These are phyloP conservation scores for Francoa sonchifolia DNA, from an alignment of 441 rosid species.

Conservation along the genomic window DNA sequence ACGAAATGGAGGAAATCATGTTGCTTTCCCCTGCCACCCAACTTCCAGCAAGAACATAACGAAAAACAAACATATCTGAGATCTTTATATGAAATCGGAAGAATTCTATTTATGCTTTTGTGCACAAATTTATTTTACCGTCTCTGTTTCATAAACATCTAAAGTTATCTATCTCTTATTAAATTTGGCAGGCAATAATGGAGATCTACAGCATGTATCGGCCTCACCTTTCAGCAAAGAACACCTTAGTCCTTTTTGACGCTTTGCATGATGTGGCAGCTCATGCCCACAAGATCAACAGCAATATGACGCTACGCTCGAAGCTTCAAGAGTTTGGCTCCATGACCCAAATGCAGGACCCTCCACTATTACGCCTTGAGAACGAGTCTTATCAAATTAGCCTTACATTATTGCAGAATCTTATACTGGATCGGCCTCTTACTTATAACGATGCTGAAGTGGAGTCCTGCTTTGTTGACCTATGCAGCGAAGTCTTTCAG, in stretches of 20 bases:
- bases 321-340: slow-evolving; percentile 82
- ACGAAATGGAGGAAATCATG: too few relatives aligned
- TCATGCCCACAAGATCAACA: slow-evolving; percentile 81
- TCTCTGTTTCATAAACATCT: slow-evolving; percentile 1
- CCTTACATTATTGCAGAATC: slow-evolving; percentile 82
- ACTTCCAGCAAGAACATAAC: too few relatives aligned
- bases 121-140: background rate
- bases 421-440: slow-evolving; percentile 44
- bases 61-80: too few relatives aligned
- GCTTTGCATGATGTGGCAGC: slow-evolving; percentile 75
- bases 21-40: too few relatives aligned
- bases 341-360: slow-evolving; percentile 98
- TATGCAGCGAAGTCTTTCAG: slow-evolving; percentile 65
- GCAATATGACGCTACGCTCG: slow-evolving; percentile 43
- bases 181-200: slow-evolving; percentile 75
- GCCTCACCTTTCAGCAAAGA: slow-evolving; percentile 60
- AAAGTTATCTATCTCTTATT: slow-evolving; percentile 5
- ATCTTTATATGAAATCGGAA: too few relatives aligned
- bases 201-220: slow-evolving; percentile 93
- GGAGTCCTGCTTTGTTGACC: slow-evolving; percentile 58
- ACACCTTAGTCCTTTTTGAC: slow-evolving; percentile 58
- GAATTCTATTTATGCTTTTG: too few relatives aligned
- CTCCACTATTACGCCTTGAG: slow-evolving; percentile 90
- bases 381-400: slow-evolving; percentile 96
- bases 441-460: slow-evolving; percentile 45